Evolutionary conservation across 2,329 filamentous ascomycete genomes (phyloP), one percentile per base, ranked within the genome.

Genomic region (Xylaria sp.): DNA sequence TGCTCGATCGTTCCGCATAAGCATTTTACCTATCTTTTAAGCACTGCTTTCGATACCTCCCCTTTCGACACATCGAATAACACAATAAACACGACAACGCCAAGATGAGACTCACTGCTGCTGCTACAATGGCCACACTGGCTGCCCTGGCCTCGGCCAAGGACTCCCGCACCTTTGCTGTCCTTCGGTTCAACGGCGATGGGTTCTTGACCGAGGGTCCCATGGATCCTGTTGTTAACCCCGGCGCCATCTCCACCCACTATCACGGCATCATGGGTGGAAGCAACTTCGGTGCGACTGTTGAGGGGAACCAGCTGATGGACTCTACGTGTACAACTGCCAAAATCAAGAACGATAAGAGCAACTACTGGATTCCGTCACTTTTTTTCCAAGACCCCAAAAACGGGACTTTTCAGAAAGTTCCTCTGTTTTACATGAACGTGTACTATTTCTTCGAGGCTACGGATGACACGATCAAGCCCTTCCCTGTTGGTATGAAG

Each of bases 291-390:
- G 83, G 85, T 70, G 81, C 88, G 71, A 84, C 80, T 61, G 89
- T 90, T 76, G 88, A 85, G 50, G 92, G 89, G 74, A 82, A 87
- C 65, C 82, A 86, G 54, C 84, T 92, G 30, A 69, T 83, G 68
- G 77, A 84, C 64, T 92, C 90, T 36, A 84, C 86, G 30, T 95
- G 92, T 84, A 92, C 89, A 57, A 92, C 90, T 39, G 91, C 92
- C 78, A 85, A 85, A 69, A 84, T 92, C 76, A 88, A 85, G 74
- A 87, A 87, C 63, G 92, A 94, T 80, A 84, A 88, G 77, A 91
- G 87, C 73, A 91, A 91, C 79, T 94, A 95, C 83, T 94, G 92
- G 92, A 89, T 90, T 64, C 92, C 92, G 1, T 83, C 84, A 32
- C 81, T 94, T 2, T 94, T 90, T 81, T 93, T 90, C 80, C 81